Percentiles rank a stretch among this genome's conserved stretches.
Evolutionary conservation across 495 filamentous ascomycete genomes (phyloP).

Genomic region (Hypoxylon trugodes): DNA sequence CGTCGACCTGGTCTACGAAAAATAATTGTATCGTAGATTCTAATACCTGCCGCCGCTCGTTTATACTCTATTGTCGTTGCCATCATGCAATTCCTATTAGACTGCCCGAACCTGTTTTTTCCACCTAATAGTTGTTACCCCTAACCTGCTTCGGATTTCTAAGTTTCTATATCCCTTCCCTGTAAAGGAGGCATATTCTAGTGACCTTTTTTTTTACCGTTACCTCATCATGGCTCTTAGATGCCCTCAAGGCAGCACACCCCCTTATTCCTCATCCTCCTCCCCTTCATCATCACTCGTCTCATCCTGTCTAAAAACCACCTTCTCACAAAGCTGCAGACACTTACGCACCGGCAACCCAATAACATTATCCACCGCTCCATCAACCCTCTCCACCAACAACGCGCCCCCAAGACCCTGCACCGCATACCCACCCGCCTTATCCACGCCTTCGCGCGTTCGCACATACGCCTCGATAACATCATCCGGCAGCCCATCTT

Average conservation of each 20-base stretch:
- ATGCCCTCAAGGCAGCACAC: no score
- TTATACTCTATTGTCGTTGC: conserved; percentile 5
- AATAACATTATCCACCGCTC: conserved; percentile 92
- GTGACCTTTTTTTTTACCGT: no score
- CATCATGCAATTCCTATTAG: not conserved
- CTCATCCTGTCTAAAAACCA: conserved; percentile 64
- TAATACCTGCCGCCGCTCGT: not conserved
- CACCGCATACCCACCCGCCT: conserved; percentile 94
- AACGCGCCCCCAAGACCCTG: conserved; percentile 85
- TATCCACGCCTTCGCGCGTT: conserved; percentile 93
- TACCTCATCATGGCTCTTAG: no score
- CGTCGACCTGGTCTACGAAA: no score
- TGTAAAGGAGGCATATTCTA: no score
- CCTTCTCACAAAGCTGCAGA: conserved; percentile 85
- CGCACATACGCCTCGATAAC: conserved; percentile 82
- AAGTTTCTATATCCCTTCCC: no score
- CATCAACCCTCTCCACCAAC: conserved; percentile 87
- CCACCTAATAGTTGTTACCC: no score
- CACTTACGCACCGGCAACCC: conserved; percentile 88
- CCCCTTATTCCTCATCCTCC: conserved; percentile 41
- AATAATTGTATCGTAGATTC: not conserved
- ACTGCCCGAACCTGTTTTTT: not conserved
- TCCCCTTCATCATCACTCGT: conserved; percentile 50
- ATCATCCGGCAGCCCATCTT: conserved; percentile 74
- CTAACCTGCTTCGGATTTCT: no score